Percentiles rank a stretch among this genome's conserved stretches.
Evolutionary conservation across 805 yeast genomes (phyloP).

Genomic region (Naumovozyma castellii): DNA sequence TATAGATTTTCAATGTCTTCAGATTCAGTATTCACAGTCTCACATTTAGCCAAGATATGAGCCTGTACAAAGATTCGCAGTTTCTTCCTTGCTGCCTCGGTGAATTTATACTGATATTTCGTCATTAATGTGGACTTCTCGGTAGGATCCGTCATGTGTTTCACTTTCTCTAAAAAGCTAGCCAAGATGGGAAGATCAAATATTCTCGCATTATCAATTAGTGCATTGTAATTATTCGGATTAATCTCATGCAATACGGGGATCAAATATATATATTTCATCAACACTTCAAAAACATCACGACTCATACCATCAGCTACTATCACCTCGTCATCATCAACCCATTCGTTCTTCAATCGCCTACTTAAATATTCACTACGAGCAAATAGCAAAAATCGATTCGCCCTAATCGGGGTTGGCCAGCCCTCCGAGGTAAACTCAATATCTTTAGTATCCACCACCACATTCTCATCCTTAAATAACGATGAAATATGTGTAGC

Average conservation of each 20-base stretch:
- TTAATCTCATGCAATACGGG: constrained; percentile 34
- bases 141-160: constrained; percentile 22
- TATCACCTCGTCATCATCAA: not conserved
- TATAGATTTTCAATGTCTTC: not conserved
- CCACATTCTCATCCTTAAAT: constrained; percentile 12
- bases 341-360: constrained; percentile 9
- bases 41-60: constrained; percentile 8
- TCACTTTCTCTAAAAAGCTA: constrained; percentile 27
- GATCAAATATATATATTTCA: constrained; percentile 32
- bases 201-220: constrained; percentile 29
- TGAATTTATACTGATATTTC: constrained; percentile 26
- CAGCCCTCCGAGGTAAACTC: constrained; percentile 9
- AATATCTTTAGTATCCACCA: constrained; percentile 18
- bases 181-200: constrained; percentile 32
- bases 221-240: constrained; percentile 19
- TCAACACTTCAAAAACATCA: constrained; percentile 15
- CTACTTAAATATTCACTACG: constrained; percentile 29
- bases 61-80: constrained; percentile 18
- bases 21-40: not conserved
- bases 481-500: constrained; percentile 54
- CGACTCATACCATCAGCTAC: not conserved
- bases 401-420: constrained; percentile 20
- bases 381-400: constrained; percentile 35
- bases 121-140: constrained; percentile 29
- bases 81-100: constrained; percentile 22